These are phyloP conservation scores for Azolla pinnata DNA, from an alignment of 75 land plant genomes.

Conservation along the genomic window DNA sequence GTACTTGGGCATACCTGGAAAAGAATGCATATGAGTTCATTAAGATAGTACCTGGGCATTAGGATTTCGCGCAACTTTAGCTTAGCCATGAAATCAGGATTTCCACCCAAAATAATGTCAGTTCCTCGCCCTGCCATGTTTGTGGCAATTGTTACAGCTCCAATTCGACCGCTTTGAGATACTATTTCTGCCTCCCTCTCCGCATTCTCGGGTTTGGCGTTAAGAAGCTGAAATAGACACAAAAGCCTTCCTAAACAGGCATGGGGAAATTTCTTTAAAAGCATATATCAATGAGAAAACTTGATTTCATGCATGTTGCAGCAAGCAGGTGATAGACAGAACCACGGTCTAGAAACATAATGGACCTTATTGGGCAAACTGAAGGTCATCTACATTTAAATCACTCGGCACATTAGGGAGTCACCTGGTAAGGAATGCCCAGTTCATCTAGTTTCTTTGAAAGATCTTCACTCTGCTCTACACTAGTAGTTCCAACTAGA, in stretches of 20 bases:
- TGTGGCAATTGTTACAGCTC: constrained; percentile 97
- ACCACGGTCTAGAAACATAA: too few relatives aligned
- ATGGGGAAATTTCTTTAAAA: too few relatives aligned
- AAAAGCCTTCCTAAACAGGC: too few relatives aligned
- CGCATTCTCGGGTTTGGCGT: constrained; percentile 99
- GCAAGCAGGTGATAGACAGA: too few relatives aligned
- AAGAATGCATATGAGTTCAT: too few relatives aligned
- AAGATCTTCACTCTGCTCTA: constrained; percentile 92
- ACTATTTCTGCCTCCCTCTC: constrained; percentile 99
- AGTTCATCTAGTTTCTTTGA: constrained; percentile 74
- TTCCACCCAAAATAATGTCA: constrained; percentile 96
- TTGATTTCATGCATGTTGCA: too few relatives aligned
- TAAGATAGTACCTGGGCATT: constrained; percentile 72
- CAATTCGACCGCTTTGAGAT: constrained; percentile 95
- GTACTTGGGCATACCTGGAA: too few relatives aligned
- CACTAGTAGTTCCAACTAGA: constrained; percentile 97
- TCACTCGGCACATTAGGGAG: too few relatives aligned
- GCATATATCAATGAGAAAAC: too few relatives aligned
- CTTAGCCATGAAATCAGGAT: constrained; percentile 98
- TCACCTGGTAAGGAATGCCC: constrained; percentile 87
- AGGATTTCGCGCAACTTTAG: constrained; percentile 92
- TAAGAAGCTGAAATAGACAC: constrained; percentile 55
- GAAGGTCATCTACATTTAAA: too few relatives aligned
- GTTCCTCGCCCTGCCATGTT: constrained; percentile 99
- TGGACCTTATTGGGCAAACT: too few relatives aligned